phyloP scores from a whole-genome alignment of 352 stramenopile species.

The Phytopythium helicoides region DNA sequence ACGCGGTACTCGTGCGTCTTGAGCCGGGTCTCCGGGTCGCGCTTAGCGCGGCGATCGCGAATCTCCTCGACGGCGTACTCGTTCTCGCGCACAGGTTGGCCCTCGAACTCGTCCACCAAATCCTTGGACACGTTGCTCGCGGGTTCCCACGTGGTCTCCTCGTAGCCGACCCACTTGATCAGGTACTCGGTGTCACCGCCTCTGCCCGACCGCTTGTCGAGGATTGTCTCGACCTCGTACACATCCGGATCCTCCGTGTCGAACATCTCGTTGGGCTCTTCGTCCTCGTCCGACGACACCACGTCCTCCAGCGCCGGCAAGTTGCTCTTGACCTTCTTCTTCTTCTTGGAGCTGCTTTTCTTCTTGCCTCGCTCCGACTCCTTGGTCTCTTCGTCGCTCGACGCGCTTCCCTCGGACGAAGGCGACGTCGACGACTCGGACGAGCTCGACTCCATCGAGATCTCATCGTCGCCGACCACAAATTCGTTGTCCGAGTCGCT shows the following conservation, averaged over 20 bases:
- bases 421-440: slow-evolving; percentile 22
- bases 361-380: slow-evolving; percentile 7
- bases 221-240: slow-evolving; percentile 77
- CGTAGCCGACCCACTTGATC: slow-evolving; percentile 83
- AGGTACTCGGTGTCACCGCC: slow-evolving; percentile 62
- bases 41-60: slow-evolving; percentile 58
- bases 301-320: slow-evolving; percentile 58
- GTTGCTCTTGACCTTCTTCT: slow-evolving; percentile 37
- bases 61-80: slow-evolving; percentile 80
- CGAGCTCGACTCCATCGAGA: slow-evolving; percentile 16
- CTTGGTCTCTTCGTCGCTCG: slow-evolving; percentile 29
- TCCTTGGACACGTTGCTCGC: slow-evolving; percentile 77
- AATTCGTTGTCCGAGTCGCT: slow-evolving; percentile 20
- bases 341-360: slow-evolving; percentile 18
- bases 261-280: slow-evolving; percentile 75
- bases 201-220: slow-evolving; percentile 48
- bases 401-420: slow-evolving; percentile 20
- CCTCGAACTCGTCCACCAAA: slow-evolving; percentile 77
- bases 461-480: slow-evolving; percentile 31
- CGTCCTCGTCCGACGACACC: slow-evolving; percentile 70
- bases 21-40: slow-evolving; percentile 60
- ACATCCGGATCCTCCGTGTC: slow-evolving; percentile 76
- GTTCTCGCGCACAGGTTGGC: slow-evolving; percentile 64
- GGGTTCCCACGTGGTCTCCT: slow-evolving; percentile 77
- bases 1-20: slow-evolving; percentile 82